phyloP scores from a whole-genome alignment of 1,284 basidiomycete genomes.

The Rhodotorula mucilaginosa region DNA sequence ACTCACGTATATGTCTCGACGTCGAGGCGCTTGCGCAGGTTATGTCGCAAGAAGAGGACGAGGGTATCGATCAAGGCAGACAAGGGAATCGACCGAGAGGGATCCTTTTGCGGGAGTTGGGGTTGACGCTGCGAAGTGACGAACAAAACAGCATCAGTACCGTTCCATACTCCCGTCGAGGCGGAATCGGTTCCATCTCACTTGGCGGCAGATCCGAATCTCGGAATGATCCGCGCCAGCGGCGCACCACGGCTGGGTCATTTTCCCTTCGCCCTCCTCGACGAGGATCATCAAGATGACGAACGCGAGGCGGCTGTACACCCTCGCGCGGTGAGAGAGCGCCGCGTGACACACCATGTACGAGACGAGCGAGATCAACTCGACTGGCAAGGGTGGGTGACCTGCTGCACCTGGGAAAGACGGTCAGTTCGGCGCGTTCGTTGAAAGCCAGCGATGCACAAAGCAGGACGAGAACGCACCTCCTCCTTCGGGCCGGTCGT shows the following conservation, averaged over 20 bases:
- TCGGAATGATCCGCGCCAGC: background rate
- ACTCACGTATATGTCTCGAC: constrained; percentile 40
- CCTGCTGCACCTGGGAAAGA: background rate
- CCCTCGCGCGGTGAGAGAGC: constrained; percentile 28
- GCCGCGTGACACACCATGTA: constrained; percentile 46
- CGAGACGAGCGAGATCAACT: constrained; percentile 43
- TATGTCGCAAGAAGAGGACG: constrained; percentile 41
- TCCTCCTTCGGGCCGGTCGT: background rate
- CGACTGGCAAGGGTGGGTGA: background rate
- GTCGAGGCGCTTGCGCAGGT: constrained; percentile 38
- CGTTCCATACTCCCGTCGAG: background rate
- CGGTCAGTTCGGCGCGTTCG: background rate
- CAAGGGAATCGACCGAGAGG: constrained; percentile 18
- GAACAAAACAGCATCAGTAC: background rate
- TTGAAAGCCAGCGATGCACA: constrained; percentile 8
- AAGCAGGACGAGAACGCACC: constrained; percentile 10
- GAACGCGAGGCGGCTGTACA: constrained; percentile 41
- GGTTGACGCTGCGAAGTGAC: constrained; percentile 31
- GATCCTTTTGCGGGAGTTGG: constrained; percentile 18
- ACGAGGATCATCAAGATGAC: constrained; percentile 42
- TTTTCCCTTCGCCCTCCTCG: constrained; percentile 43
- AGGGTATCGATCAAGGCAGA: constrained; percentile 42
- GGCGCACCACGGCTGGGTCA: constrained; percentile 9
- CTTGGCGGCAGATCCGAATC: constrained; percentile 44
- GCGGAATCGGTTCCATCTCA: constrained; percentile 10